These are phyloP conservation scores for Coemansia sp. DNA, from an alignment of 192 early-diverging fungal species.

Conservation along the genomic window DNA sequence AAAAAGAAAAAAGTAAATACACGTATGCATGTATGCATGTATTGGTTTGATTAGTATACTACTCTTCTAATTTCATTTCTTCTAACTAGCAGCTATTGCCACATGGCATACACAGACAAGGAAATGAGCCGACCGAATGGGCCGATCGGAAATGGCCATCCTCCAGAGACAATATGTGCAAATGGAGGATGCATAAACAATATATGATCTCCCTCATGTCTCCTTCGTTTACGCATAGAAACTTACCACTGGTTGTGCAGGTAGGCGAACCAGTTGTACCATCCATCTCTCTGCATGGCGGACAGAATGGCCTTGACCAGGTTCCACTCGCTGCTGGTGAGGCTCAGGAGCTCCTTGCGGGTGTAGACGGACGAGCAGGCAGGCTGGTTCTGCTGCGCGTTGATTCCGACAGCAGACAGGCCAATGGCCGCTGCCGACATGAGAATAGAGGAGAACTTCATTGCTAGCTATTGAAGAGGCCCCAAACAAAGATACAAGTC, in stretches of 20 bases:
- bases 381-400: conserved; percentile 47
- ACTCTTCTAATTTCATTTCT: not conserved
- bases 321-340: conserved; percentile 34
- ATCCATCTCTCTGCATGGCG: conserved; percentile 50
- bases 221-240: not conserved
- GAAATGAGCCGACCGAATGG: conserved; percentile 1
- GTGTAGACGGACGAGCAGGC: conserved; percentile 49
- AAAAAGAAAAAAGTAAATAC: conserved; percentile 4
- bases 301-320: conserved; percentile 23
- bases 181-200: not conserved
- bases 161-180: not conserved
- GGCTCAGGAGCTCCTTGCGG: conserved; percentile 47
- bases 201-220: not conserved
- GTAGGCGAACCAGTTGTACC: conserved; percentile 51
- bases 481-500: not conserved
- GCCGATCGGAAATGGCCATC: not conserved
- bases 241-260: conserved; percentile 45
- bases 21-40: not conserved
- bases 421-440: conserved; percentile 35
- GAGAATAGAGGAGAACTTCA: conserved; percentile 31
- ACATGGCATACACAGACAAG: conserved; percentile 3
- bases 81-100: not conserved
- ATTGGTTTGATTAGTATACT: not conserved
- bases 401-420: conserved; percentile 22
- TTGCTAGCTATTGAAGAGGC: not conserved